Evolutionary conservation across 2,329 filamentous ascomycete genomes (phyloP), one percentile per base, ranked within the genome.

Genomic region (Beauveria asiatica): DNA sequence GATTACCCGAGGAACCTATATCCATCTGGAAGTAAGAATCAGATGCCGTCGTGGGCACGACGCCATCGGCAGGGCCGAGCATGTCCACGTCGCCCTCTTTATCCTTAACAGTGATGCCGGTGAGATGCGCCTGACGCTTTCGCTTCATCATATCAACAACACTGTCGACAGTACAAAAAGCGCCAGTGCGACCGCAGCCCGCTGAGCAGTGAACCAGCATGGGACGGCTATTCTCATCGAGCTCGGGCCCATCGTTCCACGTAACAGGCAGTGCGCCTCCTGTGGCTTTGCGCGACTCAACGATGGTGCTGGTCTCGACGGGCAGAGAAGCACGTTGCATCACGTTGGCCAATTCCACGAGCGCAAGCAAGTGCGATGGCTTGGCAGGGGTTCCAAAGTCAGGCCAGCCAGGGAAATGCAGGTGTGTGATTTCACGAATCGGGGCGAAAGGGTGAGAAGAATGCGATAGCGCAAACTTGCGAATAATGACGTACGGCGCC

Each of bases 331-430:
- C 83, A 65, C 73, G 87, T 76, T 80, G 88, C 82, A 86, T 91
- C 39, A 83, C 79, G 67, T 90, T 94, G 67, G 88, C 90, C 57
- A 96, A 83, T 72, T 97, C 92, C n/a, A 97, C 89, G 17, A 99
- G 76, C 2, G 88, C 89, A 17, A 99, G 80, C 2, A 99, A 80
- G 68, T 97, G 92, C 5, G 85, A 84, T 1, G 94, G 92, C 68
- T 95, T 89, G 0, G 94, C 92, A 0, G 93, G 93, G 0, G 92
- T 88, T 21, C 94, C 94, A 73, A 97, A 97, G 69, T 99, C 94
- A 0, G 94, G 94, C 94, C 94, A 99, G n/a, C 88, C 87, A 0
- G 91, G 86, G 71, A 97, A 97, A 70, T 97, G 92, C 16, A 99
- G 78, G 67, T 99, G 94, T 0, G 92, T 97, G 63, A 99, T 88